A percentile compares a stretch with the other conserved stretches of the same genome.
phyloP scores from a whole-genome alignment of 208 protist genomes.

The Leishmania tarentolae region DNA sequence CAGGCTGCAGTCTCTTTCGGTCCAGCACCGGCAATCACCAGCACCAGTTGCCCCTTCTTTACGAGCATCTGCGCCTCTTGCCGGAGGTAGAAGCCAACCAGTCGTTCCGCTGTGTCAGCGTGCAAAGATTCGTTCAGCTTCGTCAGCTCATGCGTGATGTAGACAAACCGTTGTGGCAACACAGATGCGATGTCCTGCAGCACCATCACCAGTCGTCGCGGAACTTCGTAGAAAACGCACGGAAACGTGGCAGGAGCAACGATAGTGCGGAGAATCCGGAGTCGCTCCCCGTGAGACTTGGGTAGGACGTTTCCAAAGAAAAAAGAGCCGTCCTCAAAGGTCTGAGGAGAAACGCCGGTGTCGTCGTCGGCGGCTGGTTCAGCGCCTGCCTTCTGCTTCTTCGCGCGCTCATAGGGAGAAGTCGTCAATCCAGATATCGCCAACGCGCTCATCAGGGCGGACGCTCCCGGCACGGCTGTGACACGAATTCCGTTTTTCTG shows the following conservation, averaged over 20 bases:
- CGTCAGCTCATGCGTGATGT: conserved; percentile 87
- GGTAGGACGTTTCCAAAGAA: conserved; percentile 89
- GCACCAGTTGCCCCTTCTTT: conserved; percentile 79
- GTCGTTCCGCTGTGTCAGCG: conserved; percentile 71
- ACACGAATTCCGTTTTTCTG: conserved; percentile 79
- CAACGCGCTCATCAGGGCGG: conserved; percentile 79
- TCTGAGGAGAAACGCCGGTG: conserved; percentile 2
- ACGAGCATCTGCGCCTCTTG: conserved; percentile 72
- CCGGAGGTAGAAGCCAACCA: conserved; percentile 75
- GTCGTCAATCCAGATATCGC: conserved; percentile 70
- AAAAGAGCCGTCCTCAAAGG: conserved; percentile 75
- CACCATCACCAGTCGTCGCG: conserved; percentile 74
- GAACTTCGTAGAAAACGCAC: conserved; percentile 90
- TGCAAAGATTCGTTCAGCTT: conserved; percentile 92
- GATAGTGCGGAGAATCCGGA: conserved; percentile 64
- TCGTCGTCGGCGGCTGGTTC: neutral
- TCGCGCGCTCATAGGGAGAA: conserved; percentile 47
- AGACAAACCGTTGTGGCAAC: conserved; percentile 70
- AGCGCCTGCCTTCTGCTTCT: neutral
- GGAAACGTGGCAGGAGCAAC: conserved; percentile 66
- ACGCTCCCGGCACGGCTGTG: conserved; percentile 80
- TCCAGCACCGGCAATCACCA: conserved; percentile 77
- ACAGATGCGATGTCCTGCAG: conserved; percentile 84
- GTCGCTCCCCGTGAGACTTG: conserved; percentile 58
- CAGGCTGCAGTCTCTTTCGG: conserved; percentile 65